phyloP scores from a whole-genome alignment of 2,329 filamentous ascomycete genomes.

The Corynespora cassiicola region DNA sequence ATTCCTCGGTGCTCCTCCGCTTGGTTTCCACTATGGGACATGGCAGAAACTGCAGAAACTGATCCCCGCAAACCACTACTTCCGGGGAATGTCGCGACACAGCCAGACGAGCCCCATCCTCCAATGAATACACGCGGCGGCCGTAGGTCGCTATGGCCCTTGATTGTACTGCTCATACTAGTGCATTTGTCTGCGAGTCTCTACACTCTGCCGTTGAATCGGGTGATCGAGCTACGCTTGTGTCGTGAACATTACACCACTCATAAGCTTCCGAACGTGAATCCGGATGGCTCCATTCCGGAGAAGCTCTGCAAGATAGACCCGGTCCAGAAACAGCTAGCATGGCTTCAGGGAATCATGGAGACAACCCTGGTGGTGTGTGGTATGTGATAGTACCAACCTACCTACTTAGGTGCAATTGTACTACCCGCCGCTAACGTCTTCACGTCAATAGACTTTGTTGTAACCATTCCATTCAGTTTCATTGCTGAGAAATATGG shows the following conservation, averaged over 20 bases:
- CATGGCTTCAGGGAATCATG: constrained; percentile 58
- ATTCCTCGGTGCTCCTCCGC: too few species aligned
- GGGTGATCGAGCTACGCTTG: constrained; percentile 42
- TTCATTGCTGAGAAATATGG: constrained; percentile 40
- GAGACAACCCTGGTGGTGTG: constrained; percentile 44
- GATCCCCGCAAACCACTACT: too few species aligned
- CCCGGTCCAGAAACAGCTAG: constrained; percentile 58
- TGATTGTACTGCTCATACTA: constrained; percentile 39
- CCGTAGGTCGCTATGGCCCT: constrained; percentile 28
- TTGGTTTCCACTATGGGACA: too few species aligned
- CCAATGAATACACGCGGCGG: neutral
- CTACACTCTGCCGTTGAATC: constrained; percentile 46
- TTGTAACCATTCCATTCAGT: constrained; percentile 44
- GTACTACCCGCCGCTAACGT: too few species aligned
- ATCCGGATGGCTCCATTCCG: constrained; percentile 49
- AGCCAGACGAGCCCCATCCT: too few species aligned
- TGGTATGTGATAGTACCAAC: constrained; percentile 41
- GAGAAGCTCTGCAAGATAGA: constrained; percentile 64
- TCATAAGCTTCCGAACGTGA: constrained; percentile 47
- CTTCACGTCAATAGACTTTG: constrained; percentile 41
- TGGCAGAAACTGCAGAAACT: too few species aligned
- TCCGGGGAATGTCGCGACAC: too few species aligned
- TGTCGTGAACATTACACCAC: constrained; percentile 59
- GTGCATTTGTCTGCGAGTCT: constrained; percentile 40
- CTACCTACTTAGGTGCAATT: too few species aligned